A percentile compares a stretch with the other conserved stretches of the same genome.
phyloP scores from a whole-genome alignment of 2,329 filamentous ascomycete species.

The Ascosphaera aggregata region DNA sequence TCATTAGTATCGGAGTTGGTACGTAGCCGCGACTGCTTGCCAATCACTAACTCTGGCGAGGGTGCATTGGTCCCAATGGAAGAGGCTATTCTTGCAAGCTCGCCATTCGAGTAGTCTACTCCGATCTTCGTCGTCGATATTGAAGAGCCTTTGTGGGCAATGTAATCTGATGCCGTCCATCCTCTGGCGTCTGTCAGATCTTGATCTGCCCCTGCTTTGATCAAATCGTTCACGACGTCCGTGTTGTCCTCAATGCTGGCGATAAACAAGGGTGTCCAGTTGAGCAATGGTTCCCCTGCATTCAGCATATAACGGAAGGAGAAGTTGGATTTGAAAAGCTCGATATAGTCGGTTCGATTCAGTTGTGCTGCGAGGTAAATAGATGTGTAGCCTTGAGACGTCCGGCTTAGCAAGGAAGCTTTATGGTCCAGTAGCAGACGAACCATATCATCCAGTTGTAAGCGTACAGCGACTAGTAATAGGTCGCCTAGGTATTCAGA shows the following conservation, averaged over 20 bases:
- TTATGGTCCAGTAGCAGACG: constrained; percentile 2
- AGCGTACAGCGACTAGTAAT: constrained; percentile 4
- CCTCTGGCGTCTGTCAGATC: constrained; percentile 9
- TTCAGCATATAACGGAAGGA: constrained; percentile 4
- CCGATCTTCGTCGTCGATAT: neutral
- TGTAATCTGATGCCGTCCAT: constrained; percentile 15
- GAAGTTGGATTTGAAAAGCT: constrained; percentile 2
- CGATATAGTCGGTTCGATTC: constrained; percentile 6
- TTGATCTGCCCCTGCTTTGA: constrained; percentile 10
- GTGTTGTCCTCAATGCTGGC: constrained; percentile 11
- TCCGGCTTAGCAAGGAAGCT: constrained; percentile 3
- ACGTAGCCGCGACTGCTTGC: neutral
- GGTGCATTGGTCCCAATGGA: neutral
- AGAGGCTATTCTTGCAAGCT: neutral
- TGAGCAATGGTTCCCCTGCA: constrained; percentile 6
- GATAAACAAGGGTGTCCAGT: constrained; percentile 15
- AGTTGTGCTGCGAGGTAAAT: constrained; percentile 9
- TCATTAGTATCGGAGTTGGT: neutral
- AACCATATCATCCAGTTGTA: constrained; percentile 5
- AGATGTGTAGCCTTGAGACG: constrained; percentile 5
- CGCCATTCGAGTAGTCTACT: neutral
- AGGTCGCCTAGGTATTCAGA: neutral
- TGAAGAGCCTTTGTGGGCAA: constrained; percentile 11
- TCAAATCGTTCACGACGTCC: constrained; percentile 8
- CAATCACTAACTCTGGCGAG: neutral